These are phyloP conservation scores for Murraya koenigii DNA, from an alignment of 345 rosid species.

Conservation along the genomic window DNA sequence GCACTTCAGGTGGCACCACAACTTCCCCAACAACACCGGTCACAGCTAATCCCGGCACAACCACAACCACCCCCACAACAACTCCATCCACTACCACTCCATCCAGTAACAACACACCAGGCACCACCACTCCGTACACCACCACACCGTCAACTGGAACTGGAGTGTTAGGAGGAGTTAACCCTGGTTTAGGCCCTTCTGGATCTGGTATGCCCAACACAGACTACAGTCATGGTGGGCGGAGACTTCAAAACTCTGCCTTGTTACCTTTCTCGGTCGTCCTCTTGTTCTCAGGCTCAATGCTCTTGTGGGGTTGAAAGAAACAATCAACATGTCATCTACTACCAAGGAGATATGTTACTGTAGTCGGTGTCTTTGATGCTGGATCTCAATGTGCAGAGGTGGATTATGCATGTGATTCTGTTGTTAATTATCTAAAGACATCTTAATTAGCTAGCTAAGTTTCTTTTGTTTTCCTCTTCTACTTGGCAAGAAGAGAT, in stretches of 20 bases:
- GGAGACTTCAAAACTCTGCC: constrained; percentile 10
- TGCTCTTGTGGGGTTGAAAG: constrained; percentile 33
- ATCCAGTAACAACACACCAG: constrained; percentile 24
- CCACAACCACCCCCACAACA: constrained; percentile 16
- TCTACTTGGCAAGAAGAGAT: constrained; percentile 3
- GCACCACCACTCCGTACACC: constrained; percentile 35
- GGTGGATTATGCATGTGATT: constrained; percentile 31
- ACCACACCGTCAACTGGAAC: constrained; percentile 45
- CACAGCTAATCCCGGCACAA: constrained; percentile 6
- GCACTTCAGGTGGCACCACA: constrained; percentile 25
- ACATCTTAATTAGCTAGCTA: constrained; percentile 24
- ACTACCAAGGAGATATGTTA: constrained; percentile 13
- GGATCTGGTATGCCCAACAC: constrained; percentile 40
- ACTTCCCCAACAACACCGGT: constrained; percentile 5
- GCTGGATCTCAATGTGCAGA: constrained; percentile 26
- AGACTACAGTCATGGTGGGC: constrained; percentile 36
- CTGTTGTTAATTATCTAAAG: constrained; percentile 23
- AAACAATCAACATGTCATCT: not conserved
- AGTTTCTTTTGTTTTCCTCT: constrained; percentile 19
- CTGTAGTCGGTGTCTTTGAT: constrained; percentile 7
- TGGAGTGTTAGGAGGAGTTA: constrained; percentile 52
- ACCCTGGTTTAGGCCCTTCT: constrained; percentile 40
- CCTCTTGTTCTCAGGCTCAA: constrained; percentile 24
- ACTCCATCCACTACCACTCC: constrained; percentile 19
- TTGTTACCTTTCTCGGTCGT: not conserved